Evolutionary conservation across 139 green algal genomes (phyloP).

Genomic region (Chlorella sp.): DNA sequence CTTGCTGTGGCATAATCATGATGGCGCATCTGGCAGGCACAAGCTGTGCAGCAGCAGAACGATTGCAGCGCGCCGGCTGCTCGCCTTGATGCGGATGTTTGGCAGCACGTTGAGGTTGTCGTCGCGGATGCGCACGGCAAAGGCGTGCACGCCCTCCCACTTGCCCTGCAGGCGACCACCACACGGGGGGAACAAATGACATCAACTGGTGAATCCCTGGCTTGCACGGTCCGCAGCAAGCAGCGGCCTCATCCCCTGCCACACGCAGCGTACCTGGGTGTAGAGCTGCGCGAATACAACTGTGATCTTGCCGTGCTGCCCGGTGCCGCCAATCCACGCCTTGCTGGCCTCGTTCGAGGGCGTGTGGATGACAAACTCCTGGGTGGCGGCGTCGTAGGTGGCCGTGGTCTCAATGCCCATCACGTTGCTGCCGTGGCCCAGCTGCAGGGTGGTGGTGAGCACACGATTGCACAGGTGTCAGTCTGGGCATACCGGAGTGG

Average conservation of each 20-base stretch:
- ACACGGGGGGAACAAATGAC: neutral
- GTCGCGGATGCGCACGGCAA: constrained; percentile 81
- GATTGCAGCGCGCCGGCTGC: neutral
- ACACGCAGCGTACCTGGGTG: constrained; percentile 8
- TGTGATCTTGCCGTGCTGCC: constrained; percentile 52
- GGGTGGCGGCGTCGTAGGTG: constrained; percentile 50
- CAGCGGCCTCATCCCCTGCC: constrained; percentile 18
- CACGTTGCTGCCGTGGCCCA: constrained; percentile 84
- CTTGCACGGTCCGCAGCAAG: neutral
- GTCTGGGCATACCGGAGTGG: no score
- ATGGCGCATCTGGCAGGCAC: no score
- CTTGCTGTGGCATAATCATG: no score
- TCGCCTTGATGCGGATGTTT: constrained; percentile 58
- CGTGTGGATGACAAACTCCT: constrained; percentile 82
- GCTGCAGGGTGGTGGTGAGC: no score
- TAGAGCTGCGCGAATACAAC: constrained; percentile 24
- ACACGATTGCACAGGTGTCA: no score
- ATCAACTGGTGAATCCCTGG: neutral
- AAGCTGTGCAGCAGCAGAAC: neutral
- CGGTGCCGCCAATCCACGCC: constrained; percentile 42
- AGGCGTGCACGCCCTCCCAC: constrained; percentile 84
- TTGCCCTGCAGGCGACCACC: constrained; percentile 17
- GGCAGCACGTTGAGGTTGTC: constrained; percentile 46
- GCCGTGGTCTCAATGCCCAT: constrained; percentile 86
- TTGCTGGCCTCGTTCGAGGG: constrained; percentile 65